Evolutionary conservation across 352 stramenopile genomes (phyloP).

Genomic region (Albugo laibachii): DNA sequence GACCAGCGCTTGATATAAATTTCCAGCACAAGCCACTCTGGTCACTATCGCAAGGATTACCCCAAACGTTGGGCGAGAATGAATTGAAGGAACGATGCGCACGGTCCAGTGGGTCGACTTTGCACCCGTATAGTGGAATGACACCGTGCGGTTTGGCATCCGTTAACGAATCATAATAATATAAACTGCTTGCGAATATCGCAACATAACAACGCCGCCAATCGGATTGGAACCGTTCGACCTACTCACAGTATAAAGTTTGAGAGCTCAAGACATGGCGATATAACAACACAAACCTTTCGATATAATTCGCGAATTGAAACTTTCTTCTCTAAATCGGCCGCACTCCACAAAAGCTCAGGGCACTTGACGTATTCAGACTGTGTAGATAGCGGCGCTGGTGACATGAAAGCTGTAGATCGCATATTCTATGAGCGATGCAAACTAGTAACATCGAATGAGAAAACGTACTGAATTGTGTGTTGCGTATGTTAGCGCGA

Average conservation of each 20-base stretch:
- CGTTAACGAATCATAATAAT: constrained; percentile 32
- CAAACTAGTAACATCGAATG: too few relatives aligned
- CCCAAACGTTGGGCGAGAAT: not conserved
- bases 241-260: constrained; percentile 4
- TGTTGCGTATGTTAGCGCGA: too few relatives aligned
- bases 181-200: constrained; percentile 35
- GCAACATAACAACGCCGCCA: constrained; percentile 38
- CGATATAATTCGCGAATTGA: constrained; percentile 26
- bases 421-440: too few relatives aligned
- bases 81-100: constrained; percentile 17
- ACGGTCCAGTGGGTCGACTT: constrained; percentile 29
- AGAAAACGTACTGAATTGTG: too few relatives aligned
- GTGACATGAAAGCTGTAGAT: too few relatives aligned
- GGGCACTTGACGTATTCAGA: constrained; percentile 16
- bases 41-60: not conserved
- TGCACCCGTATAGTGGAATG: constrained; percentile 24
- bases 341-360: constrained; percentile 22
- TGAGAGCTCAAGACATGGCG: too few relatives aligned
- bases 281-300: constrained; percentile 8
- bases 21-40: constrained; percentile 40
- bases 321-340: constrained; percentile 22
- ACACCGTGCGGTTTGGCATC: constrained; percentile 26
- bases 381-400: too few relatives aligned
- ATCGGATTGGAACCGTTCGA: constrained; percentile 37
- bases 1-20: constrained; percentile 26